A percentile compares a stretch with the other conserved stretches of the same genome.
phyloP scores from a whole-genome alignment of 306 rosid species.

The Alnus rubra region DNA sequence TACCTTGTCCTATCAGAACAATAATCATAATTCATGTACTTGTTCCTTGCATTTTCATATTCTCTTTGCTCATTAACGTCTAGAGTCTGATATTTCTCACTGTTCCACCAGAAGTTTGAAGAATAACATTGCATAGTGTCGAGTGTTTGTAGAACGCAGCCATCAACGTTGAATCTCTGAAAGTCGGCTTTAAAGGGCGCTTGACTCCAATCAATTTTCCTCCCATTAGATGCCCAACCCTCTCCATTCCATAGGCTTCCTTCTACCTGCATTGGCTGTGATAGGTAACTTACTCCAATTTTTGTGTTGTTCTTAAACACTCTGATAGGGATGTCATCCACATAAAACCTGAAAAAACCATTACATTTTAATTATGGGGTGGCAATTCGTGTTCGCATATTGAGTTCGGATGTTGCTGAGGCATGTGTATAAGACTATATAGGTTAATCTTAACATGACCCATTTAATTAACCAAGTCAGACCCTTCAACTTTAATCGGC shows the following conservation, averaged over 20 bases:
- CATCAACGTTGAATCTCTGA: constrained; percentile 12
- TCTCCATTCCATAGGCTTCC: constrained; percentile 37
- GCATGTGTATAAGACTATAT: no score
- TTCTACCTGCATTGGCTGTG: constrained; percentile 16
- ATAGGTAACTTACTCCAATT: constrained; percentile 22
- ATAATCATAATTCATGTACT: constrained; percentile 22
- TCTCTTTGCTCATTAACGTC: constrained; percentile 1
- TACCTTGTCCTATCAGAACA: constrained; percentile 1
- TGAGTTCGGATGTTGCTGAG: no score
- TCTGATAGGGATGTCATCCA: constrained; percentile 28
- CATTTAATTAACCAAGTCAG: no score
- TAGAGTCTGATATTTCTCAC: background rate
- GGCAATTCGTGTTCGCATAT: no score
- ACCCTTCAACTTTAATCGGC: no score
- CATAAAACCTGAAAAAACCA: constrained; percentile 15
- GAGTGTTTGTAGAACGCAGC: background rate
- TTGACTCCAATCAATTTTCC: constrained; percentile 21
- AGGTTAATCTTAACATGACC: no score
- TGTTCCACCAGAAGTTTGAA: constrained; percentile 9
- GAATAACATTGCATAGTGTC: constrained; percentile 7
- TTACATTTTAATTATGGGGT: no score
- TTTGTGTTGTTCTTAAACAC: constrained; percentile 18
- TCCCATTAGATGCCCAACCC: constrained; percentile 32
- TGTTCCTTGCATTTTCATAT: background rate
- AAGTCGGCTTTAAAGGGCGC: constrained; percentile 28